These are phyloP conservation scores for Termitomyces sp. DNA, from an alignment of 768 basidiomycete genomes.

Conservation along the genomic window DNA sequence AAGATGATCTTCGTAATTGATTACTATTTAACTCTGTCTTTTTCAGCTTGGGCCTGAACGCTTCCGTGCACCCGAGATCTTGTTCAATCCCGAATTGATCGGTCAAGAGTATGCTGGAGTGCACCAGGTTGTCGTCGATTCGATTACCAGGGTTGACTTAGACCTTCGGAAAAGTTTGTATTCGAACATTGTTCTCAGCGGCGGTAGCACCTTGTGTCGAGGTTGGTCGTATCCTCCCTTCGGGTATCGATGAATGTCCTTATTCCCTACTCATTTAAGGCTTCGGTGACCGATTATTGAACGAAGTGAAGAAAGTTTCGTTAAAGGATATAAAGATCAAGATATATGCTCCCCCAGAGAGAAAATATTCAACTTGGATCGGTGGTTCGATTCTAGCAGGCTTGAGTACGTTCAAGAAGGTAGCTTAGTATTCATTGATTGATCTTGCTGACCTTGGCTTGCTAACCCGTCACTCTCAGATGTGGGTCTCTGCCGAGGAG, in stretches of 20 bases:
- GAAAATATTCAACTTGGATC: constrained; percentile 97
- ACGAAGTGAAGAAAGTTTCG: constrained; percentile 95
- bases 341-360: constrained; percentile 98
- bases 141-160: constrained; percentile 92
- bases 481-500: constrained; percentile 99
- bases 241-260: constrained; percentile 2
- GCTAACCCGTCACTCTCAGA: constrained; percentile 40
- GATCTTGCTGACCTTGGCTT: constrained; percentile 7
- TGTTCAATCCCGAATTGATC: constrained; percentile 96
- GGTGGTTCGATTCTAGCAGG: constrained; percentile 97
- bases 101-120: constrained; percentile 96
- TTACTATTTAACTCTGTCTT: constrained; percentile 4
- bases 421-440: constrained; percentile 36
- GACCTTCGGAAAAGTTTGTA: constrained; percentile 94
- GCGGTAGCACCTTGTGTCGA: constrained; percentile 92
- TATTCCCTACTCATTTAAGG: constrained; percentile 35
- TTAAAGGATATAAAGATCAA: constrained; percentile 97
- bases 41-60: constrained; percentile 89
- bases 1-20: constrained; percentile 11
- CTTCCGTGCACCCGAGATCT: constrained; percentile 94
- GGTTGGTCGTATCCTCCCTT: constrained; percentile 41
- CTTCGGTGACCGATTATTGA: constrained; percentile 92
- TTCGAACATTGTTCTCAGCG: constrained; percentile 94
- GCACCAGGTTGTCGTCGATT: constrained; percentile 98
- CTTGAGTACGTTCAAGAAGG: constrained; percentile 97